Evolutionary conservation across 2,329 filamentous ascomycete genomes (phyloP).

Genomic region (Neonectria magnoliae): DNA sequence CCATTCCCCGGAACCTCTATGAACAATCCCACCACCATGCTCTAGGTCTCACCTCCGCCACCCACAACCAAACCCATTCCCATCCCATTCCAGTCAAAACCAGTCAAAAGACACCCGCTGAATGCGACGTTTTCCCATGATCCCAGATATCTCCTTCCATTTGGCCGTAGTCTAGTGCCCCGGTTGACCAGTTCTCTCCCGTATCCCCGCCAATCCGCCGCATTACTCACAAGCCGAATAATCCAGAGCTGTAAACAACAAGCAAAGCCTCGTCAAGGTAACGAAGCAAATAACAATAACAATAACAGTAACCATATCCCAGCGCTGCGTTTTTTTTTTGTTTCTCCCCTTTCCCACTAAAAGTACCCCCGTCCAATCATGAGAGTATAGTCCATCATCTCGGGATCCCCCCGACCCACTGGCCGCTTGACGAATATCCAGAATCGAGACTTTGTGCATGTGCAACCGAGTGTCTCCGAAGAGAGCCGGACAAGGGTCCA

Average conservation of each 20-base stretch:
- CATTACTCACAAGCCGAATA: slow-evolving; percentile 21
- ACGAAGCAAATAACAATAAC: slow-evolving; percentile 26
- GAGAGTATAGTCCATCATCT: slow-evolving; percentile 11
- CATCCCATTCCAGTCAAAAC: slow-evolving; percentile 13
- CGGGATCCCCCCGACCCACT: slow-evolving; percentile 11
- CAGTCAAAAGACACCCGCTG: slow-evolving; percentile 8
- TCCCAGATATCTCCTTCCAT: slow-evolving; percentile 6
- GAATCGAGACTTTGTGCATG: slow-evolving; percentile 22
- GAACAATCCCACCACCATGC: slow-evolving; percentile 3
- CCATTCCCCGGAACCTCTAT: slow-evolving; percentile 19
- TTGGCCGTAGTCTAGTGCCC: slow-evolving; percentile 21
- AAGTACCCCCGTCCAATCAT: slow-evolving; percentile 9
- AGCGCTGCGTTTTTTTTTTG: slow-evolving; percentile 19
- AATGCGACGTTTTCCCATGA: slow-evolving; percentile 19
- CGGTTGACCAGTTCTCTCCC: not conserved
- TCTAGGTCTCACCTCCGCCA: slow-evolving; percentile 1
- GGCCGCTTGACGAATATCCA: slow-evolving; percentile 25
- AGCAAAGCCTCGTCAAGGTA: slow-evolving; percentile 17
- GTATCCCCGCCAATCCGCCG: slow-evolving; percentile 1
- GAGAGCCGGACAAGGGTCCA: slow-evolving; percentile 9
- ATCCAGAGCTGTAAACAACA: slow-evolving; percentile 18
- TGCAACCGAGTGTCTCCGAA: slow-evolving; percentile 22
- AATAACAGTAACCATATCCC: slow-evolving; percentile 14
- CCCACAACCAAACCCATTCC: not conserved
- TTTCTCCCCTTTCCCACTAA: slow-evolving; percentile 14